phyloP scores from a whole-genome alignment of 176 grass and related monocot species.

The Calamus simplicifolius region DNA sequence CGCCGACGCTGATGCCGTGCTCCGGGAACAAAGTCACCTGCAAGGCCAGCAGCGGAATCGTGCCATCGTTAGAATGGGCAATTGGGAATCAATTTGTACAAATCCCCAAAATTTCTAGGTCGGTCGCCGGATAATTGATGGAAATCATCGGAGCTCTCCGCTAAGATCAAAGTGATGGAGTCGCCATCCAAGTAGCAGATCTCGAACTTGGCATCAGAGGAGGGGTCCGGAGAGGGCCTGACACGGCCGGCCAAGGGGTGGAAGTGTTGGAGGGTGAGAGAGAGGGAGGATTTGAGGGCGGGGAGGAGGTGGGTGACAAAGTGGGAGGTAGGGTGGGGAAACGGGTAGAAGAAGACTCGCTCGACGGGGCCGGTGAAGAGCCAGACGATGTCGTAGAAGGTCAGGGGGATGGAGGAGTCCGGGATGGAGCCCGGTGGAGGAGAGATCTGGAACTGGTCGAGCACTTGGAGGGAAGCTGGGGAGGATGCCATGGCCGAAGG shows the following conservation, averaged over 20 bases:
- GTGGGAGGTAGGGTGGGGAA: constrained; percentile 29
- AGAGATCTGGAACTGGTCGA: constrained; percentile 34
- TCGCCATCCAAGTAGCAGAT: constrained; percentile 31
- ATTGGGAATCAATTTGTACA: constrained; percentile 53
- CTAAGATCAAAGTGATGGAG: constrained; percentile 39
- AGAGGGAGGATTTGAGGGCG: constrained; percentile 51
- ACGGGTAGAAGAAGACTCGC: constrained; percentile 80
- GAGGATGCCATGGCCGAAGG: constrained; percentile 5
- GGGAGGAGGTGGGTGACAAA: constrained; percentile 46
- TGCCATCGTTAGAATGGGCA: constrained; percentile 26
- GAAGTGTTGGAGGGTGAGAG: constrained; percentile 58
- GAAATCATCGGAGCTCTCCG: constrained; percentile 63
- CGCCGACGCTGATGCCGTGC: constrained; percentile 46
- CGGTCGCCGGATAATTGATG: constrained; percentile 36
- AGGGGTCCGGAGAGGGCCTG: constrained; percentile 19
- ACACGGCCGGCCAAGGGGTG: constrained; percentile 66
- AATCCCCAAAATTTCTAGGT: constrained; percentile 22
- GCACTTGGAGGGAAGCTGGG: constrained; percentile 20
- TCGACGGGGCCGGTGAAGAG: constrained; percentile 90
- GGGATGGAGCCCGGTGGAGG: constrained; percentile 19
- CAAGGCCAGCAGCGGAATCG: constrained; percentile 47
- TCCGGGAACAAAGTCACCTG: constrained; percentile 71
- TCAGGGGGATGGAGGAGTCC: constrained; percentile 45
- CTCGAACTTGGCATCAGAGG: constrained; percentile 39
- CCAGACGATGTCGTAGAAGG: constrained; percentile 91